Percentiles rank a stretch among this genome's conserved stretches.
phyloP scores from a whole-genome alignment of 805 yeast species.

The Nakazawaea siamensis region DNA sequence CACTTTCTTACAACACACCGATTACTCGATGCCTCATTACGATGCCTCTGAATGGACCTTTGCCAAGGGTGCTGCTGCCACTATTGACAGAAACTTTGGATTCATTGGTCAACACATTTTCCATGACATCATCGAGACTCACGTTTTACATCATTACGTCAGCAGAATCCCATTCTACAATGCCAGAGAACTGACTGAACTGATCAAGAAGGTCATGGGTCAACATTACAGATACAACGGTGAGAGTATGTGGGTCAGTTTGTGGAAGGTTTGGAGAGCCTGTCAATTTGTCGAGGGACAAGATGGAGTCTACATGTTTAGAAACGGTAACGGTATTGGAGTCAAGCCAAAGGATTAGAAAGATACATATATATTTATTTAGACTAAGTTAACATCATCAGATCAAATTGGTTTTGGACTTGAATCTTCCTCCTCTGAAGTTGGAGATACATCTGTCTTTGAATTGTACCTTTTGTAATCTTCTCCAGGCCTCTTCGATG shows the following conservation, averaged over 20 bases:
- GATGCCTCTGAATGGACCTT: constrained; percentile 50
- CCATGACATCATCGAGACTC: constrained; percentile 70
- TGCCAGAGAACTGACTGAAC: constrained; percentile 73
- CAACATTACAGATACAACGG: constrained; percentile 58
- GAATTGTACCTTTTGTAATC: constrained; percentile 51
- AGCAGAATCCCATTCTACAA: constrained; percentile 84
- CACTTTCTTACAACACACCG: constrained; percentile 57
- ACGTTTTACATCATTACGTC: constrained; percentile 78
- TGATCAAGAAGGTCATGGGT: constrained; percentile 80
- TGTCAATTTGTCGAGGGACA: constrained; percentile 74
- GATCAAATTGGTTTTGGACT: constrained; percentile 43
- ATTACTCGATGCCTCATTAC: constrained; percentile 52
- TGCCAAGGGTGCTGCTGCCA: constrained; percentile 61
- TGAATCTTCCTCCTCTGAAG: constrained; percentile 62
- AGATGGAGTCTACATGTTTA: constrained; percentile 63
- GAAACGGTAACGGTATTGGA: constrained; percentile 58
- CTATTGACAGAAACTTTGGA: constrained; percentile 55
- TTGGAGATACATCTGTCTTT: constrained; percentile 58
- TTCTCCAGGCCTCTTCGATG: constrained; percentile 84
- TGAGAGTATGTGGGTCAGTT: constrained; percentile 66
- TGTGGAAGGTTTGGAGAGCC: constrained; percentile 54
- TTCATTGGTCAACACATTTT: constrained; percentile 48
- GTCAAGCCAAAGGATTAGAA: constrained; percentile 22
- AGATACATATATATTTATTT: background rate
- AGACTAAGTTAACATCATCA: constrained; percentile 12